A percentile compares a stretch with the other conserved stretches of the same genome.
These are phyloP conservation scores for Candida nanaspora DNA, from an alignment of 805 yeast species.

Conservation along the genomic window DNA sequence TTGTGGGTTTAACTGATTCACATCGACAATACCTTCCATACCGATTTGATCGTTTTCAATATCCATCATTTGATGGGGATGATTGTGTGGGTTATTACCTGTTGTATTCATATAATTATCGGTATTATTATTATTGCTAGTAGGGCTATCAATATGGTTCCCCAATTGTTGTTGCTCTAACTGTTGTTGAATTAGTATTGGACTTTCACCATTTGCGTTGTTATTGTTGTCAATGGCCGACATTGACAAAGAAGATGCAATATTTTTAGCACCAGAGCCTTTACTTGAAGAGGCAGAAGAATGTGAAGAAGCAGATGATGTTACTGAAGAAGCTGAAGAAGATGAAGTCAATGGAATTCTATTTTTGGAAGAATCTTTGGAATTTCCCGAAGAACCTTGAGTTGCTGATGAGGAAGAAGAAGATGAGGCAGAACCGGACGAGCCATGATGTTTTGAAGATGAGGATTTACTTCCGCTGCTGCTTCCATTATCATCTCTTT, in stretches of 20 bases:
- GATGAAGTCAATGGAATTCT: background rate
- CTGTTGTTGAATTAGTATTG: background rate
- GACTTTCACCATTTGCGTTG: background rate
- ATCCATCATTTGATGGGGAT: too few species aligned
- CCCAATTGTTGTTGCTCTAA: background rate
- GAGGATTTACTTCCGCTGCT: too few species aligned
- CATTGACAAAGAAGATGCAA: background rate
- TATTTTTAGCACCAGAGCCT: background rate
- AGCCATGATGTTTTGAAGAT: too few species aligned
- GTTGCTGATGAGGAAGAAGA: background rate
- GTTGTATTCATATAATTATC: too few species aligned
- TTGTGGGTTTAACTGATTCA: background rate
- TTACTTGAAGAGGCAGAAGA: background rate
- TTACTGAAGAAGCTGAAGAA: background rate
- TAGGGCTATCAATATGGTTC: too few species aligned
- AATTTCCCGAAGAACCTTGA: background rate
- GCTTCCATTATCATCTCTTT: too few species aligned
- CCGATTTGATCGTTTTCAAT: background rate
- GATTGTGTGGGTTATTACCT: too few species aligned
- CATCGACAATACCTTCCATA: background rate
- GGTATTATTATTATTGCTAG: background rate
- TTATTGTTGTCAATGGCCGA: too few species aligned
- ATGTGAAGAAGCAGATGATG: background rate
- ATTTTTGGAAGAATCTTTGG: background rate
- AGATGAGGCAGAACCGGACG: too few species aligned